A percentile compares a stretch with the other conserved stretches of the same genome.
Conservation (phyloP, 1,139 yeast genomes). For the Diutina rugosa region DNA sequence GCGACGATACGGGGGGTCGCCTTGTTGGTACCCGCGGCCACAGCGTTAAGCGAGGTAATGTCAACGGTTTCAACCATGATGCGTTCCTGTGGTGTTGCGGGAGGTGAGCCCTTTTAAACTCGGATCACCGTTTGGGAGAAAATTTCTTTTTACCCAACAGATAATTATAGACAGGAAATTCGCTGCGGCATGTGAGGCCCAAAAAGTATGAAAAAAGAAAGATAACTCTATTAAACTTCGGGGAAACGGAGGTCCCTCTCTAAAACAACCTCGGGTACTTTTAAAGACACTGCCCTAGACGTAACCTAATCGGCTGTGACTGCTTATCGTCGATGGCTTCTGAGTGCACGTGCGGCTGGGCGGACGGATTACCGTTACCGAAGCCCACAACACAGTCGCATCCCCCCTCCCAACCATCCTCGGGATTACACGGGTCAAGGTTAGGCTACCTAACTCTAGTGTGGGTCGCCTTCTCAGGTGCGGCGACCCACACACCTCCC, state of each 20-base stretch:
- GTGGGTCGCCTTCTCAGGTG: neutral
- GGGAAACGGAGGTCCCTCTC: neutral
- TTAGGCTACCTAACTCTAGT: neutral
- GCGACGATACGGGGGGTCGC: conserved; percentile 58
- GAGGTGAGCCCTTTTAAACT: neutral
- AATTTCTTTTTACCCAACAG: conserved; percentile 3
- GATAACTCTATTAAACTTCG: neutral
- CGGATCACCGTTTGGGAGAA: neutral
- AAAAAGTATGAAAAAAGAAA: conserved; percentile 2
- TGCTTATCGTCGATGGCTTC: neutral
- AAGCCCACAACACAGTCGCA: neutral
- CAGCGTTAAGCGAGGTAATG: conserved; percentile 63
- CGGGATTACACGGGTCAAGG: neutral
- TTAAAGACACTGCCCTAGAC: neutral
- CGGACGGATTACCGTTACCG: neutral
- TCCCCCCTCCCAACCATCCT: neutral
- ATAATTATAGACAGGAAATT: neutral
- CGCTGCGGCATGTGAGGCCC: neutral
- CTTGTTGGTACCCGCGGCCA: conserved; percentile 81
- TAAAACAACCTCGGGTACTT: neutral
- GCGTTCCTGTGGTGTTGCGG: neutral
- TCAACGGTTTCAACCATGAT: conserved; percentile 43
- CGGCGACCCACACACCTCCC: neutral
- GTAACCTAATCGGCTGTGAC: neutral
- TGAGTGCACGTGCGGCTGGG: neutral